phyloP scores from a whole-genome alignment of 495 filamentous ascomycete genomes.

The Patellaria atrata region DNA sequence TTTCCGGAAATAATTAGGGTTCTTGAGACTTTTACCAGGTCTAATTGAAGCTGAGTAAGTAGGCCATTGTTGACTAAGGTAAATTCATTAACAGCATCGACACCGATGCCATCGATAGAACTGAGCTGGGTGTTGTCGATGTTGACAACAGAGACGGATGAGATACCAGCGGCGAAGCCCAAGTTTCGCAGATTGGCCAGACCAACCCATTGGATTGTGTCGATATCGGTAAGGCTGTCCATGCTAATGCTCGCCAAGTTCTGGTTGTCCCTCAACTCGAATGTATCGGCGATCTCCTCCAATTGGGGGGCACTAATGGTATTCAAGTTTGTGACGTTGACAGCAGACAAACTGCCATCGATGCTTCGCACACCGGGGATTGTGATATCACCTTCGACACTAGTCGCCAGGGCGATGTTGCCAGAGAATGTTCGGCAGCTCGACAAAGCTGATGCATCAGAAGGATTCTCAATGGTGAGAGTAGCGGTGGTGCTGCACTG shows the following conservation, averaged over 20 bases:
- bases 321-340: constrained; percentile 44
- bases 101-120: constrained; percentile 62
- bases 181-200: constrained; percentile 57
- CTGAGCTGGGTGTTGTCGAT: constrained; percentile 75
- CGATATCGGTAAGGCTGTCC: constrained; percentile 45
- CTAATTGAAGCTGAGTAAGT: constrained; percentile 32
- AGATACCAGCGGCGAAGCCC: constrained; percentile 40
- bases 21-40: constrained; percentile 52
- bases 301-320: constrained; percentile 38
- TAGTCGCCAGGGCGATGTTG: constrained; percentile 47
- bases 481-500: constrained; percentile 33
- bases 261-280: constrained; percentile 51
- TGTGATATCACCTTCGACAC: constrained; percentile 36
- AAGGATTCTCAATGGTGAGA: constrained; percentile 46
- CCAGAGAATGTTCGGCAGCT: constrained; percentile 57
- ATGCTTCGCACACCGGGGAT: constrained; percentile 47
- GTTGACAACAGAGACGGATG: constrained; percentile 44
- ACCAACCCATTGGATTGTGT: constrained; percentile 51
- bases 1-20: constrained; percentile 48
- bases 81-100: constrained; percentile 47
- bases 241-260: constrained; percentile 50
- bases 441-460: constrained; percentile 54
- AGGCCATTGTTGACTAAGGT: constrained; percentile 26
- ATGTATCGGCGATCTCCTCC: constrained; percentile 40
- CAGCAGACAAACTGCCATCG: constrained; percentile 48